These are phyloP conservation scores for Stemphylium vesicarium DNA, from an alignment of 2,329 filamentous ascomycete species.

Conservation along the genomic window DNA sequence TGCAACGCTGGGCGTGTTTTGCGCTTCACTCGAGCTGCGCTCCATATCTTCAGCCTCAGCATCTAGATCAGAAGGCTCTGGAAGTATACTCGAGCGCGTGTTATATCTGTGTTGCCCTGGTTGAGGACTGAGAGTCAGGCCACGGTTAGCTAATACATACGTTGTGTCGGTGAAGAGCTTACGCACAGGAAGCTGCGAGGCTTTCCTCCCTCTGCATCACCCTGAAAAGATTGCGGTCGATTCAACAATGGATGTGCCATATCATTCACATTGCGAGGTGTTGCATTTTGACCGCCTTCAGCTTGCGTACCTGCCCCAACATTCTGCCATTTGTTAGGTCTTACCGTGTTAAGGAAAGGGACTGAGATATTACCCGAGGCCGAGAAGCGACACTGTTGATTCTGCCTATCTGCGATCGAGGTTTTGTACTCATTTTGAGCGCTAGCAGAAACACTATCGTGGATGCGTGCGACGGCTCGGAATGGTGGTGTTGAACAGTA, in stretches of 20 bases:
- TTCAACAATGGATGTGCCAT: slow-evolving; percentile 6
- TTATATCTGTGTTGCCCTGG: slow-evolving; percentile 34
- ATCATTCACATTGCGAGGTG: not conserved
- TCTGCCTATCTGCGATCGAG: slow-evolving; percentile 21
- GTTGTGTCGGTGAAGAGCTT: not conserved
- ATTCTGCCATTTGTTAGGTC: slow-evolving; percentile 12
- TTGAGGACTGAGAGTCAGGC: slow-evolving; percentile 25
- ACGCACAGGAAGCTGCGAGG: slow-evolving; percentile 36
- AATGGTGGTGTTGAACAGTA: slow-evolving; percentile 1
- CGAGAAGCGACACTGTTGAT: slow-evolving; percentile 14
- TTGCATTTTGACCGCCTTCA: not conserved
- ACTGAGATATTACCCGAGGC: slow-evolving; percentile 9
- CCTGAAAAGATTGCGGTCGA: slow-evolving; percentile 11
- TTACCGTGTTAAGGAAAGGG: not conserved
- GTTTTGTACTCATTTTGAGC: slow-evolving; percentile 26
- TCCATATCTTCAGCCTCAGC: not conserved
- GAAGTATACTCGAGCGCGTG: slow-evolving; percentile 16
- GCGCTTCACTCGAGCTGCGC: not conserved
- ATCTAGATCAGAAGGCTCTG: slow-evolving; percentile 6
- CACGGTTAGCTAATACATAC: not conserved
- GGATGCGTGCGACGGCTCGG: slow-evolving; percentile 4
- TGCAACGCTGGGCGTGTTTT: not conserved
- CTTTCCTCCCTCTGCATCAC: slow-evolving; percentile 18
- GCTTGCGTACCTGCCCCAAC: not conserved
- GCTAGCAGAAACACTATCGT: slow-evolving; percentile 30